Evolutionary conservation across 2,329 filamentous ascomycete genomes (phyloP).

Genomic region (Arthroderma sp.): DNA sequence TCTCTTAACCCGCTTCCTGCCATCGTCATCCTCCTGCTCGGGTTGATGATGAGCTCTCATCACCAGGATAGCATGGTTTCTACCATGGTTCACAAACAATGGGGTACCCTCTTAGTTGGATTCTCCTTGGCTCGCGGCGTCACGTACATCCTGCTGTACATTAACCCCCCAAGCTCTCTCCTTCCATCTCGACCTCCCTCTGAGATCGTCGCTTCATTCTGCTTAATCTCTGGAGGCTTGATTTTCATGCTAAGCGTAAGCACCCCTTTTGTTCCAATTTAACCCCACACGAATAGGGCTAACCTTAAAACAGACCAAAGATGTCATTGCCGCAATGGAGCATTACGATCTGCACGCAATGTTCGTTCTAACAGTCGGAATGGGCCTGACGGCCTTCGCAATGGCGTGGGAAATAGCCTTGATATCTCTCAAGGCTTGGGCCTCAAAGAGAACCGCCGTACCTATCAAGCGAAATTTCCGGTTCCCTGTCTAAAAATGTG

Average conservation of each 20-base stretch:
- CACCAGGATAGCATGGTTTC: constrained; percentile 73
- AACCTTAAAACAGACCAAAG: constrained; percentile 44
- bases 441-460: constrained; percentile 36
- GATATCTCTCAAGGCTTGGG: constrained; percentile 82
- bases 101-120: constrained; percentile 72
- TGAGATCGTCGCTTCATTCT: constrained; percentile 77
- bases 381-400: constrained; percentile 68
- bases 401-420: constrained; percentile 74
- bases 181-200: constrained; percentile 76
- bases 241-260: constrained; percentile 85
- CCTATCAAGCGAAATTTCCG: constrained; percentile 18
- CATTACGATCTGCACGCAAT: constrained; percentile 69
- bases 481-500: constrained; percentile 13
- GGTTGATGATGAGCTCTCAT: constrained; percentile 91
- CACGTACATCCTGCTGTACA: constrained; percentile 68
- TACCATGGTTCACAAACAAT: constrained; percentile 86
- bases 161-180: constrained; percentile 67
- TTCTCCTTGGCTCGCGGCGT: constrained; percentile 64
- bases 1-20: constrained; percentile 82
- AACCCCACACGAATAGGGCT: neutral
- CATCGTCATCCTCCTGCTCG: constrained; percentile 72
- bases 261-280: constrained; percentile 14
- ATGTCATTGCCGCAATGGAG: constrained; percentile 65
- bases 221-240: constrained; percentile 71
- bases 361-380: constrained; percentile 81